Evolutionary conservation across 768 basidiomycete species (phyloP), one percentile per base, ranked within the genome.

Genomic region (Pulveroboletus sp.): DNA sequence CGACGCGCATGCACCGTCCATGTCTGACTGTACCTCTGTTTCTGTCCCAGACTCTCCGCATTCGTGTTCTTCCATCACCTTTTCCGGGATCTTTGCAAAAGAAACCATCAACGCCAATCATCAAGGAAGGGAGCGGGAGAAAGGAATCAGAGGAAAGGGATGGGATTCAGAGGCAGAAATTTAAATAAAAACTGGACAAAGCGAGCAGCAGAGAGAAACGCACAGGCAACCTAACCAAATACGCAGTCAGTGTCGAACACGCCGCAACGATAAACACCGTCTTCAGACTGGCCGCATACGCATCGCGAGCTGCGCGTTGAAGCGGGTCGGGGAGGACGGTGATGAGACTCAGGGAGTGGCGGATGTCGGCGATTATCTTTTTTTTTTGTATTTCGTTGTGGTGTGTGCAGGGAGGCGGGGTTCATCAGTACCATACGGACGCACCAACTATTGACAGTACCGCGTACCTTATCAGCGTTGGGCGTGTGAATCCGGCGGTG

Each of bases 261-360:
- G 61, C 61, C 1, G 55, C 55, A 0, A 57, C 27, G 36, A 59
- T 40, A 8, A 57, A 62, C 33, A 62, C 61, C 5, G 55, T 57
- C 13, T 13, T 44, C 24, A 62, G 27, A 51, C 54, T 57, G 1
- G 54, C 57, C 3, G 60, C 60, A 13, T 62, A 62, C 0, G 61
- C 46, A 14, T 63, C 61, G 1, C 61, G 51, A 6, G 53, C 49
- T 4, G 47, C 27, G n/a, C 47, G 61, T 13, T 57, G 61, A 0
- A 63, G 28, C 1, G 53, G 51, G 0, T 54, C 33, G 1, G 50
- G 58, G 3, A 62, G 47, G 1, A 38, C 18, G 1, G 9, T 26
- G 2, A 62, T 57, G 4, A 61, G 54, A 21, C 40, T 59, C 6
- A 61, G 40, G 0, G 61, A 60, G 35, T 60, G 61, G 0, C 58